Evolutionary conservation across 2,329 filamentous ascomycete species (phyloP), one percentile per base, ranked within the genome.

Genomic region (Aspergillus pseudonomiae): DNA sequence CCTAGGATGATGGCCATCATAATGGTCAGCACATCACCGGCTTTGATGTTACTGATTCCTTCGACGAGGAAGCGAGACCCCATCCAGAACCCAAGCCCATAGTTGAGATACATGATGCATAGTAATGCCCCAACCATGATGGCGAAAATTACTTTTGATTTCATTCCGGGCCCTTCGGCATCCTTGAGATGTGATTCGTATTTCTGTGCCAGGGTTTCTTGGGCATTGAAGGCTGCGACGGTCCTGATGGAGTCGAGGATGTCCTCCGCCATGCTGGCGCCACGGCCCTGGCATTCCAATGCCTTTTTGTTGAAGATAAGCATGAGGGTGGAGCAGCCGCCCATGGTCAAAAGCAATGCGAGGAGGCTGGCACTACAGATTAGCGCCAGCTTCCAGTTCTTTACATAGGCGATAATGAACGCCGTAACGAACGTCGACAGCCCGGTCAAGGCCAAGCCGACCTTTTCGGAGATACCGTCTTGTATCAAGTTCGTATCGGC

Each of bases 401-500:
- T 91, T 77, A 94, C 80, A 75, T 96, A 97, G 1, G 91, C 92
- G 70, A 98, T 94, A 60, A 97, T 82, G 69, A 96, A 96, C 11
- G 93, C 92, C 0, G 93, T 88, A 58, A 95, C 80, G 73, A 97
- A 97, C 6, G 91, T 93, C 2, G 92, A 88, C 4, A 93, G 57
- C 10, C 91, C 91, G 14, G 88, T 87, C 58, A 96, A 75, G 0
- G 91, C 92, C 66, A 96, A 79, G n/a, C 87, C 88, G 48, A 95
- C 85, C 80, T 96, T 96, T 77, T 96, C 91, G 0, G 92, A 94
- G 55, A 97, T 95, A 53, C 93, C 94, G 68, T 96, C 93, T 77
- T 96, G 94, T 60, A 97, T 89, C 55, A 95, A 81, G 72, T 96
- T 96, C 43, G 92, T 95, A 75, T 97, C 94, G 9, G 93, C 89